Base-by-base conservation (phyloP, 2,329 filamentous ascomycete species). In the Pezizomycotina sp. region DNA sequence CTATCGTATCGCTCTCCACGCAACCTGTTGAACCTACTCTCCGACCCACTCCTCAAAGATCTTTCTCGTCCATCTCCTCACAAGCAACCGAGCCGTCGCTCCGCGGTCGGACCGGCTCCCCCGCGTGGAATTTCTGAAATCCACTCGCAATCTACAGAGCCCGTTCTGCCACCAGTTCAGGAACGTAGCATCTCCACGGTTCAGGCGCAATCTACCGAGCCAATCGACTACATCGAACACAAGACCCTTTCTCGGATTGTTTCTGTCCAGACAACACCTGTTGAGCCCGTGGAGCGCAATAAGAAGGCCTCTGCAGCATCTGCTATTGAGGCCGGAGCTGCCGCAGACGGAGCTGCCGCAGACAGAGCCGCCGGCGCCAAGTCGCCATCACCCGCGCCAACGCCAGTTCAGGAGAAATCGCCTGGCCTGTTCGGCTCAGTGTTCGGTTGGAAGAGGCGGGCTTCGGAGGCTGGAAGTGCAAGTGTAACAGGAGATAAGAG, bases 181-280 rank as follows among this genome's bases (percentile, higher is more conserved):
- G n/a, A n/a, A n/a, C n/a, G n/a, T n/a, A n/a, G n/a, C 6, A 50
- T 62, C 26, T 61, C 62, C 14, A 48, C 50, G 4, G 59, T 69
- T 35, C 46, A 55, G 24, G 60, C 60, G 2, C 56, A 64, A 32
- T 55, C 62, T 42, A 62, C 60, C 1, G 54, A 59, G 10, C 67
- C 67, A 8, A 51, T 60, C 8, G 52, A 55, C n/a, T n/a, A n/a
- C n/a, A n/a, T n/a, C n/a, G n/a, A n/a, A n/a, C n/a, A n/a, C n/a
- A n/a, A 24, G 12, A 31, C 31, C 6, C 21, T 42, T 10, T 44
- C 41, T 6, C 7, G 34, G 5, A 13, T 46, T n/a, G 16, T 34
- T 15, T 39, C 39, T 10, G 7, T 19, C 12, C 34, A 55, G 24
- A 56, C 53, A 6, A 48, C 51, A 31, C 56, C 56, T 19, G 6